phyloP scores from a whole-genome alignment of 345 rosid species.

The Diplotaxis tenuifolia region DNA sequence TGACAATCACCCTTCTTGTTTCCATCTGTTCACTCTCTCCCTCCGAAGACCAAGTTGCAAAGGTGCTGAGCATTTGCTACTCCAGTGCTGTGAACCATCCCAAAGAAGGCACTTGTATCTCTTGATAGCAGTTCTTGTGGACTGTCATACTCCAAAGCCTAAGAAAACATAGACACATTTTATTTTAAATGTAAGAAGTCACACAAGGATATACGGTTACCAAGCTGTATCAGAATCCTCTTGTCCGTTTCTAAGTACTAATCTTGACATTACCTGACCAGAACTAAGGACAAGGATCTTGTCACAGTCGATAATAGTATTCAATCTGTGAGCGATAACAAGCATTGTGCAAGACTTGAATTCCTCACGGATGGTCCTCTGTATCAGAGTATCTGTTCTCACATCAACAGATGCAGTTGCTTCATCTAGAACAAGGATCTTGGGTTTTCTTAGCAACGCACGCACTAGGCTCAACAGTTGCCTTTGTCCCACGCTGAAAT shows the following conservation, averaged over 20 bases:
- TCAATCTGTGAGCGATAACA: slow-evolving; percentile 87
- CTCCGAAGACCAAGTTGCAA: slow-evolving; percentile 50
- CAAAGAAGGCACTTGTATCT: slow-evolving; percentile 57
- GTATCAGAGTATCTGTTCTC: slow-evolving; percentile 80
- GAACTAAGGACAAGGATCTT: slow-evolving; percentile 79
- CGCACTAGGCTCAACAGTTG: slow-evolving; percentile 91
- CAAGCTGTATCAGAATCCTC: neutral
- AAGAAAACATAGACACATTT: neutral
- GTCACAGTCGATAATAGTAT: slow-evolving; percentile 81
- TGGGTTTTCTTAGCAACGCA: slow-evolving; percentile 76
- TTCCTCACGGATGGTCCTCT: slow-evolving; percentile 85
- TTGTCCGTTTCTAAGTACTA: neutral
- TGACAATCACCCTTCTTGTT: neutral
- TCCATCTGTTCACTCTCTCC: slow-evolving; percentile 24
- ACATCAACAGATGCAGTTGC: slow-evolving; percentile 97
- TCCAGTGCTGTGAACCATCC: slow-evolving; percentile 78
- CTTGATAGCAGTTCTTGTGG: slow-evolving; percentile 64
- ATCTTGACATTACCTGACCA: slow-evolving; percentile 57
- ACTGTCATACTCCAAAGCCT: slow-evolving; percentile 71
- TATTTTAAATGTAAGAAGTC: neutral
- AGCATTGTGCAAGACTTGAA: slow-evolving; percentile 86
- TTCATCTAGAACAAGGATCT: slow-evolving; percentile 94
- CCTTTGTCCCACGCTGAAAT: slow-evolving; percentile 92
- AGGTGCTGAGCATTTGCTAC: slow-evolving; percentile 70
- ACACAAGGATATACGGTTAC: neutral